phyloP scores from a whole-genome alignment of 2,329 filamentous ascomycete genomes.

The Pseudogymnoascus sp. region DNA sequence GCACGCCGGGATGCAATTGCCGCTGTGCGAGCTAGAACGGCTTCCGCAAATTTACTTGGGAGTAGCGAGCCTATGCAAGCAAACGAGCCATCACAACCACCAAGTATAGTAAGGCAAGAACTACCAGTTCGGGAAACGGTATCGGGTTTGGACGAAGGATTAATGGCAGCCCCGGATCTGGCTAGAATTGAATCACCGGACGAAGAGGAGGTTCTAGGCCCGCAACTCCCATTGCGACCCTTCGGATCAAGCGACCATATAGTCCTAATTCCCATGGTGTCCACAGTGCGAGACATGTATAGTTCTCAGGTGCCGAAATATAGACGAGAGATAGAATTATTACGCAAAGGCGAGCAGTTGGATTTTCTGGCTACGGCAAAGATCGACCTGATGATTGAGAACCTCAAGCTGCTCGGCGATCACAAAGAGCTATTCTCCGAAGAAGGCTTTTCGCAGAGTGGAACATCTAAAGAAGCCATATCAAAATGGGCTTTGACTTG shows the following conservation, averaged over 20 bases:
- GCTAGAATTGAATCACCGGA: conserved; percentile 11
- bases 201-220: conserved; percentile 10
- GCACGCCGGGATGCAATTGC: conserved; percentile 1
- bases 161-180: background rate
- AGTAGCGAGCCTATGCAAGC: background rate
- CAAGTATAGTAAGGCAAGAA: conserved; percentile 10
- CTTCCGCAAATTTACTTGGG: background rate
- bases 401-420: conserved; percentile 51
- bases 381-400: conserved; percentile 47
- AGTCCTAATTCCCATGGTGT: conserved; percentile 52
- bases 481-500: conserved; percentile 48
- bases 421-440: conserved; percentile 48
- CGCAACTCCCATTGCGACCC: conserved; percentile 19
- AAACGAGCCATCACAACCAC: conserved; percentile 14
- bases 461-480: conserved; percentile 39
- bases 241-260: conserved; percentile 39
- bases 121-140: conserved; percentile 16
- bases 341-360: conserved; percentile 42
- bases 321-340: conserved; percentile 41
- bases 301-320: conserved; percentile 42
- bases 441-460: conserved; percentile 32
- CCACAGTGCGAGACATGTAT: conserved; percentile 48
- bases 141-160: background rate
- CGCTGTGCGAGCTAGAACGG: background rate
- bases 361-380: conserved; percentile 36